A percentile compares a stretch with the other conserved stretches of the same genome.
These are phyloP conservation scores for Raphanus sativus DNA, from an alignment of 345 rosid species.

Conservation along the genomic window DNA sequence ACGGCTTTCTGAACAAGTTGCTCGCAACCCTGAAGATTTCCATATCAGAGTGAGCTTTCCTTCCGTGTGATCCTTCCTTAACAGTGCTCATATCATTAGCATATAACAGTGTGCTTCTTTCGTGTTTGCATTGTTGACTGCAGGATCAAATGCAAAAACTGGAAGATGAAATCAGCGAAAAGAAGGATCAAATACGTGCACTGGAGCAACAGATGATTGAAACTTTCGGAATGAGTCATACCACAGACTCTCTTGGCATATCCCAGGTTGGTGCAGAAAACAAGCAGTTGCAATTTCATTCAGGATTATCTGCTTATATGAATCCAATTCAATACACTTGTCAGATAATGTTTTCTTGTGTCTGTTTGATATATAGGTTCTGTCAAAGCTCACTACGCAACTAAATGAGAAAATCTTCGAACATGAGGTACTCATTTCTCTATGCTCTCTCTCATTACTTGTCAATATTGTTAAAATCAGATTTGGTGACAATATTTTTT, in stretches of 20 bases:
- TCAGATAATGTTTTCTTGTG: background rate
- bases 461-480: background rate
- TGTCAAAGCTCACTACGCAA: constrained; percentile 80
- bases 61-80: constrained; percentile 20
- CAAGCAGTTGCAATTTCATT: background rate
- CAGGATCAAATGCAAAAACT: constrained; percentile 65
- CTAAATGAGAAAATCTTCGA: constrained; percentile 93
- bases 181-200: constrained; percentile 74
- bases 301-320: constrained; percentile 8
- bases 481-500: constrained; percentile 32
- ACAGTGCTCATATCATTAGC: constrained; percentile 2
- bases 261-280: constrained; percentile 62
- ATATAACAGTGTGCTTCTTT: constrained; percentile 8
- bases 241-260: constrained; percentile 77
- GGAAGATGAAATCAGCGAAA: constrained; percentile 86
- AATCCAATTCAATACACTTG: constrained; percentile 7
- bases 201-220: constrained; percentile 82
- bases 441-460: constrained; percentile 1
- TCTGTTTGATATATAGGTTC: constrained; percentile 60
- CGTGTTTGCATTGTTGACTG: constrained; percentile 18
- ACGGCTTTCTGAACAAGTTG: constrained; percentile 86
- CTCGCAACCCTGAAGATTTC: constrained; percentile 76
- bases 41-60: constrained; percentile 58
- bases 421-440: constrained; percentile 63
- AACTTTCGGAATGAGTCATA: constrained; percentile 72